phyloP scores from a whole-genome alignment of 352 stramenopile species.

The Poterioochromonas sp. region DNA sequence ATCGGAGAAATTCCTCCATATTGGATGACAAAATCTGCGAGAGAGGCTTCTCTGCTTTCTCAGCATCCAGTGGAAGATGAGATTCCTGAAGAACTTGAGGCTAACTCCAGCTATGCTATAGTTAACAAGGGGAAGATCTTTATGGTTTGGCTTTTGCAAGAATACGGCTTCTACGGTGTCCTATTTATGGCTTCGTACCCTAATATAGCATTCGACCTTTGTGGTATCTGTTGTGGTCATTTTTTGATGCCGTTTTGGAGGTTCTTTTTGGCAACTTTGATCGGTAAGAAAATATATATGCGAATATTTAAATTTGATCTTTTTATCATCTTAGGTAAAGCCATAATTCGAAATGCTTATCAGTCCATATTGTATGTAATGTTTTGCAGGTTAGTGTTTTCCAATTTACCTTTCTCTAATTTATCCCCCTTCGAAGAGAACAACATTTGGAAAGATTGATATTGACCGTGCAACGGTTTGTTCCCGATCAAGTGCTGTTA shows the following conservation, averaged over 20 bases:
- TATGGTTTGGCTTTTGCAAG: constrained; percentile 81
- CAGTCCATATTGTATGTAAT: constrained; percentile 19
- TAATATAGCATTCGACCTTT: constrained; percentile 86
- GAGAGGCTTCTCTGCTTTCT: constrained; percentile 65
- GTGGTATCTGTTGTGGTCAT: constrained; percentile 83
- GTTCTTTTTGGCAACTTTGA: constrained; percentile 83
- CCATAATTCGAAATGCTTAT: constrained; percentile 22
- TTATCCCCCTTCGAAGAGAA: background rate
- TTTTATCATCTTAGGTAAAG: constrained; percentile 13
- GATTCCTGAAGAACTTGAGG: constrained; percentile 56
- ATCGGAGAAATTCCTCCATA: constrained; percentile 86
- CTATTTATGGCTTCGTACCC: constrained; percentile 83
- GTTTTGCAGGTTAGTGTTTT: constrained; percentile 12
- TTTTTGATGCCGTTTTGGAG: constrained; percentile 88
- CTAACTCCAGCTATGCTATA: constrained; percentile 54
- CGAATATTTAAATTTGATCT: background rate
- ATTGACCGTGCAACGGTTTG: background rate
- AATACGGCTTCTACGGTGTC: constrained; percentile 80
- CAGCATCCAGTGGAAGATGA: constrained; percentile 65
- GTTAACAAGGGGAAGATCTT: constrained; percentile 79
- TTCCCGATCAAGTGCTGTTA: background rate
- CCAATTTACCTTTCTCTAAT: background rate
- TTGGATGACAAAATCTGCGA: constrained; percentile 70
- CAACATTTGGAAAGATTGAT: constrained; percentile 9
- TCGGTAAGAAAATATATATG: constrained; percentile 70